phyloP scores from a whole-genome alignment of 208 protist species.

The Pavlovales sp. region DNA sequence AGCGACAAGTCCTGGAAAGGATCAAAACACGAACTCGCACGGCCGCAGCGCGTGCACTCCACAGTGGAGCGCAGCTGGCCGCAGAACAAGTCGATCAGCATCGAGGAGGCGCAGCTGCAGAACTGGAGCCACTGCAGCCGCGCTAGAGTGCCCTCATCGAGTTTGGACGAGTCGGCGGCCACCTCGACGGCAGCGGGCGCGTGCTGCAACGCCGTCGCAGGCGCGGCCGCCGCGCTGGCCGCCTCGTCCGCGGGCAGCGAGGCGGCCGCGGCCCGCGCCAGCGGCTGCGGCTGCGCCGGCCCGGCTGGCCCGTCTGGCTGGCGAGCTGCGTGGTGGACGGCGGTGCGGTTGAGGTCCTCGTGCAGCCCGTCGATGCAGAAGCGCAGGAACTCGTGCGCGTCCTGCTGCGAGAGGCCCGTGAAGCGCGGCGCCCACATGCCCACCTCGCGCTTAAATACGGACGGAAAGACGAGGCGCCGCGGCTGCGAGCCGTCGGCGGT shows the following conservation, averaged over 20 bases:
- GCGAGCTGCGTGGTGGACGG: too few species aligned
- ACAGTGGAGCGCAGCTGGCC: background rate
- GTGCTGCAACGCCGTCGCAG: too few species aligned
- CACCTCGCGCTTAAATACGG: background rate
- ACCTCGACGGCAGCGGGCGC: background rate
- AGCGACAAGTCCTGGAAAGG: background rate
- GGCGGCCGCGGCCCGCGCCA: too few species aligned
- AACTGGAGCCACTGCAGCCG: background rate
- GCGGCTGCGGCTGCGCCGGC: background rate
- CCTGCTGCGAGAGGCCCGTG: background rate
- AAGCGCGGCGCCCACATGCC: background rate
- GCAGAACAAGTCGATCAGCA: background rate
- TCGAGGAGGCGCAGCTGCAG: background rate
- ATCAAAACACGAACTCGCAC: background rate
- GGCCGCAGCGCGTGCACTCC: background rate
- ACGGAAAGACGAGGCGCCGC: background rate
- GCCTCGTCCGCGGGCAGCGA: too few species aligned
- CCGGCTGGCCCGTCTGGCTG: too few species aligned
- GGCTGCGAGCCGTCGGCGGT: too few species aligned
- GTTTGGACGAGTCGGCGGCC: background rate
- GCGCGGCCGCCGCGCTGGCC: too few species aligned
- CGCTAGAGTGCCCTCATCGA: background rate
- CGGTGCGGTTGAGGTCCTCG: background rate
- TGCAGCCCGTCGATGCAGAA: background rate
- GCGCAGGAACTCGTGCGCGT: constrained; percentile 11